A percentile compares a stretch with the other conserved stretches of the same genome.
phyloP scores from a whole-genome alignment of 176 grass and related monocot genomes.

The Hordeum marinum region DNA sequence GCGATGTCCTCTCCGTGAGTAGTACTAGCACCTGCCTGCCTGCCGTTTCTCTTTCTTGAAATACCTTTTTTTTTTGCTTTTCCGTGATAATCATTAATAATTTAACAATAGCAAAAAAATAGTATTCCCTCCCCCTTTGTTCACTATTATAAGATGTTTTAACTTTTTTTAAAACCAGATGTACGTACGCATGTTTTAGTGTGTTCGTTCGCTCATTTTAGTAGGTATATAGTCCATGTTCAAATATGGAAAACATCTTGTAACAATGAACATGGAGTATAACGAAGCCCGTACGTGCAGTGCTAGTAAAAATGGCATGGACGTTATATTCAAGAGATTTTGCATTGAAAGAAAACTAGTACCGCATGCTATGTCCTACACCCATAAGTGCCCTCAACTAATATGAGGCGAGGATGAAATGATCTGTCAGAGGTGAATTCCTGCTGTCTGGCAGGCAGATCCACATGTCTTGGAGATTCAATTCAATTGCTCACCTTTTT shows the following conservation, averaged over 20 bases:
- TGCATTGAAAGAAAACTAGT: background rate
- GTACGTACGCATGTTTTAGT: no score
- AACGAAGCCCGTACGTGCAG: background rate
- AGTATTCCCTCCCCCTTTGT: no score
- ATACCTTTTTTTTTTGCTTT: background rate
- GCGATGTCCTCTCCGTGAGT: constrained; percentile 72
- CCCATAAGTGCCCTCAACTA: background rate
- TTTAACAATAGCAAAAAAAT: background rate
- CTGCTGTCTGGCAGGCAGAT: background rate
- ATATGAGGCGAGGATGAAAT: background rate
- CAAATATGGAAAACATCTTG: no score
- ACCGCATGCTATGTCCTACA: background rate
- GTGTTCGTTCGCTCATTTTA: no score
- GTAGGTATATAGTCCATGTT: no score
- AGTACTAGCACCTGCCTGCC: background rate
- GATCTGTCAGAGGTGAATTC: background rate
- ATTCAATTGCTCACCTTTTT: background rate
- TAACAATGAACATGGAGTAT: background rate
- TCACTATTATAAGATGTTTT: no score
- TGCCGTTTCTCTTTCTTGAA: background rate
- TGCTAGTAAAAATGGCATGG: background rate
- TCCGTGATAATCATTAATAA: background rate
- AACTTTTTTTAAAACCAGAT: no score
- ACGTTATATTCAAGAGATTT: background rate
- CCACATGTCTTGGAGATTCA: background rate